These are phyloP conservation scores for Wickerhamomyces chambardii DNA, from an alignment of 805 yeast genomes.

Conservation along the genomic window DNA sequence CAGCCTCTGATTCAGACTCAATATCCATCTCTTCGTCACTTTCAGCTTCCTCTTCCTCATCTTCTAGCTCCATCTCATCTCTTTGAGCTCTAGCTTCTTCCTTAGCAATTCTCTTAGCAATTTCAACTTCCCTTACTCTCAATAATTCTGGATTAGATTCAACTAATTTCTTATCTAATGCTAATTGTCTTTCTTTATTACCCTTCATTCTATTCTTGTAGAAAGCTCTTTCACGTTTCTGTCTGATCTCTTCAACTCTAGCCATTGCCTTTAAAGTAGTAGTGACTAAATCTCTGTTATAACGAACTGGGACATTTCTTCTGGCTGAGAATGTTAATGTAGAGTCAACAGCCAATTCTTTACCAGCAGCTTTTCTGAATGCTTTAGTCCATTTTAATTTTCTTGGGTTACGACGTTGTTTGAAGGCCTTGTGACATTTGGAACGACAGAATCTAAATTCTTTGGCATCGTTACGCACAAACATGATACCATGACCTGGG, in stretches of 20 bases:
- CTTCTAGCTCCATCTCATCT: conserved; percentile 35
- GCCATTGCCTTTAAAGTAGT: conserved; percentile 94
- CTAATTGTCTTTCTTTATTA: conserved; percentile 80
- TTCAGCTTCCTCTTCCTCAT: conserved; percentile 35
- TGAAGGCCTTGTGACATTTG: conserved; percentile 95
- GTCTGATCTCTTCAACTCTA: conserved; percentile 92
- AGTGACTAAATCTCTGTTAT: conserved; percentile 92
- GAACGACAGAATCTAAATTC: conserved; percentile 97
- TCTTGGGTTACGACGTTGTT: conserved; percentile 97
- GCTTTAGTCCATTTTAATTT: conserved; percentile 98
- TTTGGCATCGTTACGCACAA: conserved; percentile 96
- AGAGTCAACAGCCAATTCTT: conserved; percentile 95
- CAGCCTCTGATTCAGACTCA: conserved; percentile 37
- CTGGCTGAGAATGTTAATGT: conserved; percentile 95
- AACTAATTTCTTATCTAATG: conserved; percentile 80
- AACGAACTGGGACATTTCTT: conserved; percentile 96
- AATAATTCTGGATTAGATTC: conserved; percentile 84
- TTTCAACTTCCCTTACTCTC: conserved; percentile 89
- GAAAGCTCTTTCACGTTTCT: conserved; percentile 95
- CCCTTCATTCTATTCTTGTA: conserved; percentile 99
- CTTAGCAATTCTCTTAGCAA: conserved; percentile 67
- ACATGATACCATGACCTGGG: conserved; percentile 93
- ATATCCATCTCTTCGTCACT: conserved; percentile 41
- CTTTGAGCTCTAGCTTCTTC: conserved; percentile 48
- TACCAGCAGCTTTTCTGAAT: conserved; percentile 97